Percentiles rank a stretch among this genome's conserved stretches.
Conservation (phyloP, 2,329 filamentous ascomycete genomes). For the Penicillium sp. region DNA sequence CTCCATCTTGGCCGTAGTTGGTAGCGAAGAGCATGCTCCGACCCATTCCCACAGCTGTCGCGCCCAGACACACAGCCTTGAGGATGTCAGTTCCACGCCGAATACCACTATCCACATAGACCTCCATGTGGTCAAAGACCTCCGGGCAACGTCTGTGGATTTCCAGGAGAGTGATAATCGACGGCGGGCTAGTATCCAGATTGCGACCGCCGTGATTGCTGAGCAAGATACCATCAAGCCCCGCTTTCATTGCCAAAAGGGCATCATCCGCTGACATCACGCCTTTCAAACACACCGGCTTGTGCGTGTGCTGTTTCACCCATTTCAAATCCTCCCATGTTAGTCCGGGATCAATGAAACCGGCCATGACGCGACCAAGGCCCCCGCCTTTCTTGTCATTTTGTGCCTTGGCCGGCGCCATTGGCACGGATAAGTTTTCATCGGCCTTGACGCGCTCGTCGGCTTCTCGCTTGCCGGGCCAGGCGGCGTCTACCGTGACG, state of each 20-base stretch:
- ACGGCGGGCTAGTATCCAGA: slow-evolving; percentile 52
- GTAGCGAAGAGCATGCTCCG: slow-evolving; percentile 55
- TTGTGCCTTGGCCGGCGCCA: slow-evolving; percentile 45
- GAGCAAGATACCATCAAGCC: slow-evolving; percentile 55
- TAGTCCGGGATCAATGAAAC: slow-evolving; percentile 54
- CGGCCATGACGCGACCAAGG: slow-evolving; percentile 52
- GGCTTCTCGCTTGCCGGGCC: slow-evolving; percentile 56
- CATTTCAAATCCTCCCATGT: slow-evolving; percentile 56
- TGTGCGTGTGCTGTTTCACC: slow-evolving; percentile 49
- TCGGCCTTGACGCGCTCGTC: slow-evolving; percentile 56
- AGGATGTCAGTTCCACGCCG: slow-evolving; percentile 56
- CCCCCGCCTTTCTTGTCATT: slow-evolving; percentile 57
- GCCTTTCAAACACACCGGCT: slow-evolving; percentile 59
- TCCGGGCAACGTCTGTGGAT: slow-evolving; percentile 53
- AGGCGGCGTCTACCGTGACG: slow-evolving; percentile 58
- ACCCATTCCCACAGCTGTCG: slow-evolving; percentile 55
- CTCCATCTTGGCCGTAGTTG: slow-evolving; percentile 56
- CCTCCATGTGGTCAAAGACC: slow-evolving; percentile 51
- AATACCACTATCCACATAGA: slow-evolving; percentile 56
- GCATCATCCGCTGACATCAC: slow-evolving; percentile 59
- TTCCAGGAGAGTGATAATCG: slow-evolving; percentile 54
- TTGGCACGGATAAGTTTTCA: slow-evolving; percentile 43
- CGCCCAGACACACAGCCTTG: slow-evolving; percentile 55
- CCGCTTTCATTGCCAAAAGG: slow-evolving; percentile 49
- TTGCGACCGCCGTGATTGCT: slow-evolving; percentile 61